Conservation (phyloP, 1,139 yeast species). For the Candida sp. region DNA sequence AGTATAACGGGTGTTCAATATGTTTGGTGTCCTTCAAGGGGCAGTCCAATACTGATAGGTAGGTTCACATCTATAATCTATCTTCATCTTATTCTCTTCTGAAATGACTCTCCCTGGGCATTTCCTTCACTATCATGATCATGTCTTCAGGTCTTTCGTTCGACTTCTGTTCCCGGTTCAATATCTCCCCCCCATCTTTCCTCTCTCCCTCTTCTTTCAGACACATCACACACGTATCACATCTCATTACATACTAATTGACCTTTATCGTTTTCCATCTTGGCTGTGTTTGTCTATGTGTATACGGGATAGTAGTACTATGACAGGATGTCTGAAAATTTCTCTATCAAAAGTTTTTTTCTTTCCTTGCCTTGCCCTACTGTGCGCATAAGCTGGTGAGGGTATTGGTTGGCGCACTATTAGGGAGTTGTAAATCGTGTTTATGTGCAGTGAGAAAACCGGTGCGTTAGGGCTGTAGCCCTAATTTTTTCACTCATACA, state of each 20-base stretch:
- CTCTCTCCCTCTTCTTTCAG: not conserved
- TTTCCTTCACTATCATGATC: too few species aligned
- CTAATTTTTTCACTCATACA: not conserved
- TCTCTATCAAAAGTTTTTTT: constrained; percentile 2
- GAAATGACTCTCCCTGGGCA: too few species aligned
- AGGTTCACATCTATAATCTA: not conserved
- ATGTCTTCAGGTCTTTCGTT: too few species aligned
- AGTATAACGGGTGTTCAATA: constrained; percentile 21
- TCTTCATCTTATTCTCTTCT: too few species aligned
- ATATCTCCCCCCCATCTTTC: not conserved
- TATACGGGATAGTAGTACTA: not conserved
- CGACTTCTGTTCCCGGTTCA: not conserved
- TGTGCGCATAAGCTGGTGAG: not conserved
- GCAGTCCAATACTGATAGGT: not conserved
- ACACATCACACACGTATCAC: too few species aligned
- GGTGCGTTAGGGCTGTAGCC: constrained; percentile 3
- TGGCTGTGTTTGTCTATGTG: constrained; percentile 33
- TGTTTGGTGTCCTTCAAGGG: not conserved
- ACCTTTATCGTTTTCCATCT: constrained; percentile 99
- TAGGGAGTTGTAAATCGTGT: not conserved
- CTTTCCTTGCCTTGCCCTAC: not conserved
- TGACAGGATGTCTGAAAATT: not conserved
- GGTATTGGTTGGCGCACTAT: not conserved
- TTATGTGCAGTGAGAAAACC: constrained; percentile 1
- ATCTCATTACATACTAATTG: constrained; percentile 79